Evolutionary conservation across 106 monocot species (phyloP).

Genomic region (Xerophyta viscosa): DNA sequence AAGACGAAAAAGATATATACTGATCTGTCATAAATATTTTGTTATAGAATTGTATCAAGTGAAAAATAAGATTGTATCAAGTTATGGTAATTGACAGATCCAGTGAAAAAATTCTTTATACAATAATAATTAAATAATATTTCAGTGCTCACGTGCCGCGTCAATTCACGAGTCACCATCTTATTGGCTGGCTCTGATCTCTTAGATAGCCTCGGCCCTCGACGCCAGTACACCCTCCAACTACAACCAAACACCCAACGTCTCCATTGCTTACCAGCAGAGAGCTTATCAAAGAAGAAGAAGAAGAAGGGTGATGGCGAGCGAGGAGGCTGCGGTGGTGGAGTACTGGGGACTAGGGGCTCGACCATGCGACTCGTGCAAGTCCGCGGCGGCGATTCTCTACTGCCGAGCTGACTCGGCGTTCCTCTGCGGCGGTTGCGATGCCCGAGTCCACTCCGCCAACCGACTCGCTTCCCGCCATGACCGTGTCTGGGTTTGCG

Average conservation of each 20-base stretch:
- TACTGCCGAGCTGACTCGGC: constrained; percentile 42
- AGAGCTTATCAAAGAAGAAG: not conserved
- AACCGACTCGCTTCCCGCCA: constrained; percentile 40
- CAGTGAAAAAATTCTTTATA: too few species aligned
- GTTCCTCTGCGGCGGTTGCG: constrained; percentile 36
- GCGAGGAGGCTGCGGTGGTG: not conserved
- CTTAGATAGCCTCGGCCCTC: not conserved
- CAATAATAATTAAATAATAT: too few species aligned
- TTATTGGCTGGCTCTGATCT: not conserved
- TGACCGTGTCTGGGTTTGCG: constrained; percentile 51
- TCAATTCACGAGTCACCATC: not conserved
- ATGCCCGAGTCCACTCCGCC: constrained; percentile 27
- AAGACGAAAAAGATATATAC: too few species aligned
- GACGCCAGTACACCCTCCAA: not conserved
- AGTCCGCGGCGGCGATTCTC: constrained; percentile 19
- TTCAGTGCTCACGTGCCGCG: too few species aligned
- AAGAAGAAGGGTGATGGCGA: not conserved
- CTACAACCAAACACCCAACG: not conserved
- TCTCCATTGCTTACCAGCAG: not conserved
- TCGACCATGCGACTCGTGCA: constrained; percentile 14
- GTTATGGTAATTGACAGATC: too few species aligned
- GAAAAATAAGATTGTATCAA: too few species aligned
- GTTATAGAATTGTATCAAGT: too few species aligned
- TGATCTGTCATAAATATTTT: too few species aligned
- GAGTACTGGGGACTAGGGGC: constrained; percentile 4